These are phyloP conservation scores for Cordyceps tenuipes DNA, from an alignment of 2,329 filamentous ascomycete genomes.

Conservation along the genomic window DNA sequence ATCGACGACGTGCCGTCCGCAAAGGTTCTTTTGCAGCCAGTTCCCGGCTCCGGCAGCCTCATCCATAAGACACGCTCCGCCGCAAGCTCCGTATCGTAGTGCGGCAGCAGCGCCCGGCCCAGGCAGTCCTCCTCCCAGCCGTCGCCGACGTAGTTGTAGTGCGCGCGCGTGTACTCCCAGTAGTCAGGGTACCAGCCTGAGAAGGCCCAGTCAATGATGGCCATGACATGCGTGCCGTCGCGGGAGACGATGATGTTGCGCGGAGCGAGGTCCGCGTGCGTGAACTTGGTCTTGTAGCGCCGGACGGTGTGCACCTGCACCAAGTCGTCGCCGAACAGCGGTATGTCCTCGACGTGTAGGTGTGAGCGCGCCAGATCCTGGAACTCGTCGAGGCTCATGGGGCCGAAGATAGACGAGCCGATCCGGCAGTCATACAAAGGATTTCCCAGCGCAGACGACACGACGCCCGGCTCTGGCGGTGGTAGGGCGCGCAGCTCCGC, in stretches of 20 bases:
- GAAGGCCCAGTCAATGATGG: slow-evolving; percentile 25
- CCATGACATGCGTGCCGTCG: slow-evolving; percentile 17
- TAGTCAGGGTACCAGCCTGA: slow-evolving; percentile 29
- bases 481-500: slow-evolving; percentile 18
- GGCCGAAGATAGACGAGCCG: slow-evolving; percentile 20
- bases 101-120: background rate
- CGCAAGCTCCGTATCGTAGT: background rate
- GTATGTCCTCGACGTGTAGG: slow-evolving; percentile 18
- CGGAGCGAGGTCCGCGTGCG: slow-evolving; percentile 20
- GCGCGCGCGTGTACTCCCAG: slow-evolving; percentile 24
- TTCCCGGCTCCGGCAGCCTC: background rate
- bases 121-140: slow-evolving; percentile 12
- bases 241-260: slow-evolving; percentile 21
- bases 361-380: slow-evolving; percentile 18
- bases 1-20: background rate
- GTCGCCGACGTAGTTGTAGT: slow-evolving; percentile 15
- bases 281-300: slow-evolving; percentile 18
- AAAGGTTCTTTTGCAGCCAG: background rate
- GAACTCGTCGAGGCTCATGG: slow-evolving; percentile 19
- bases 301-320: slow-evolving; percentile 17
- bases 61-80: background rate
- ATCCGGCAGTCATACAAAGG: slow-evolving; percentile 20
- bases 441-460: slow-evolving; percentile 21
- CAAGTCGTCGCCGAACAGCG: slow-evolving; percentile 18
- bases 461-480: slow-evolving; percentile 16